Evolutionary conservation across 805 yeast species (phyloP).

Genomic region (Candida nanaspora): DNA sequence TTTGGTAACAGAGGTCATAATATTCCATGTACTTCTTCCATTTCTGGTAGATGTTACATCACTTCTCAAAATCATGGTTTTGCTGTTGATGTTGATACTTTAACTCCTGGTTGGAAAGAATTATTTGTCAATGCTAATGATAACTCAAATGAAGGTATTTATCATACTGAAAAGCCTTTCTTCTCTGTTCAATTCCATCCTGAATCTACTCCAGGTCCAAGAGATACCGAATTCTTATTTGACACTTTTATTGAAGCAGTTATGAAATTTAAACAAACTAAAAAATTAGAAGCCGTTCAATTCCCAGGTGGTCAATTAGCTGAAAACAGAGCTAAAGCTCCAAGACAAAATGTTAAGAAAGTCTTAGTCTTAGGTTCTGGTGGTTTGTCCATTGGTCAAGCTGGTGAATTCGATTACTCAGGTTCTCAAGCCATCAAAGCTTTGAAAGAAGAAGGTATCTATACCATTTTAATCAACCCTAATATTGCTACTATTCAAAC

Average conservation of each 20-base stretch:
- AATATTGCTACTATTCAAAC: conserved; percentile 98
- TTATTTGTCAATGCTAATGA: conserved; percentile 94
- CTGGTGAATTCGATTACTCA: conserved; percentile 98
- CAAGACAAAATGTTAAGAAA: conserved; percentile 80
- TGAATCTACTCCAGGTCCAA: conserved; percentile 98
- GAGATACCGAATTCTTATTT: conserved; percentile 95
- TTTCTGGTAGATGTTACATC: conserved; percentile 91
- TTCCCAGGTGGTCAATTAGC: conserved; percentile 86
- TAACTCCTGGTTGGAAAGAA: conserved; percentile 82
- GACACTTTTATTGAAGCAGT: conserved; percentile 88
- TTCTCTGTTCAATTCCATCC: conserved; percentile 99
- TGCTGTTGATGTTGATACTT: conserved; percentile 81
- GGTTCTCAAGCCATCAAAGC: conserved; percentile 99
- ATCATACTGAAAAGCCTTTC: conserved; percentile 77
- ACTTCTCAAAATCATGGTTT: conserved; percentile 99
- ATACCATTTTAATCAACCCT: conserved; percentile 93
- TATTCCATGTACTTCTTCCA: conserved; percentile 88
- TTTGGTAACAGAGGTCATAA: conserved; percentile 99
- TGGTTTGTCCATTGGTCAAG: conserved; percentile 97
- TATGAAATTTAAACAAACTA: conserved; percentile 50
- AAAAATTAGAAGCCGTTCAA: conserved; percentile 57
- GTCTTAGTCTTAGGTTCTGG: conserved; percentile 95
- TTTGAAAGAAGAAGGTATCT: conserved; percentile 93
- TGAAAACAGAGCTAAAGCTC: conserved; percentile 70
- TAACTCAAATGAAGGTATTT: conserved; percentile 97